These are phyloP conservation scores for Lupinus albus DNA, from an alignment of 306 rosid genomes.

Conservation along the genomic window DNA sequence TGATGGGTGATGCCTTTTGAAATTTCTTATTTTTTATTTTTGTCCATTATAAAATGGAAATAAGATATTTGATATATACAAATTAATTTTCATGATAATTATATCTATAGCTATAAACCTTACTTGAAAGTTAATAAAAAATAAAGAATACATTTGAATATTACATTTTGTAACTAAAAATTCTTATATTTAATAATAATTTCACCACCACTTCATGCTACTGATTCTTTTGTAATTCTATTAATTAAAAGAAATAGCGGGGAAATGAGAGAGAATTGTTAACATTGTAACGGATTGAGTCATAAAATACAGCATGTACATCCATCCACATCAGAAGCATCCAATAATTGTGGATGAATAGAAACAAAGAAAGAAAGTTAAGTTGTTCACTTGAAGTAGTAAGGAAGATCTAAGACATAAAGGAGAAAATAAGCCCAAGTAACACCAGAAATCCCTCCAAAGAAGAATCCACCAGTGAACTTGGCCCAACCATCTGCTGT, in stretches of 20 bases:
- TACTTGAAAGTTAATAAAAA: too few relatives aligned
- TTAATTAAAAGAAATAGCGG: neutral
- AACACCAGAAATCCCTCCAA: conserved; percentile 94
- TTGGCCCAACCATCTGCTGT: conserved; percentile 96
- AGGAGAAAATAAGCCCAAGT: conserved; percentile 87
- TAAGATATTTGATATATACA: too few relatives aligned
- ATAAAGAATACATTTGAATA: too few relatives aligned
- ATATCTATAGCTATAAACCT: too few relatives aligned
- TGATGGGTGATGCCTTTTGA: too few relatives aligned
- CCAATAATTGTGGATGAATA: conserved; percentile 15
- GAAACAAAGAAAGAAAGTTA: neutral
- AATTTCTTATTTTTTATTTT: too few relatives aligned
- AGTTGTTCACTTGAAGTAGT: conserved; percentile 67
- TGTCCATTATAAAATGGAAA: too few relatives aligned
- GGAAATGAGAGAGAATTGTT: conserved; percentile 9
- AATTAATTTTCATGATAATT: too few relatives aligned
- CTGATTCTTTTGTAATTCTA: neutral
- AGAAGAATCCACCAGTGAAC: conserved; percentile 95
- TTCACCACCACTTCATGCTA: neutral
- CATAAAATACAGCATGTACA: conserved; percentile 44
- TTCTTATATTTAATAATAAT: too few relatives aligned
- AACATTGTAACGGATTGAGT: conserved; percentile 27
- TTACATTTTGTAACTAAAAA: too few relatives aligned
- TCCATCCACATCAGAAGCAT: conserved; percentile 36
- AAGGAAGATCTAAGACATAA: conserved; percentile 78